These are phyloP conservation scores for Nannochloropsis granulata DNA, from an alignment of 108 stramenopile species.

Conservation along the genomic window DNA sequence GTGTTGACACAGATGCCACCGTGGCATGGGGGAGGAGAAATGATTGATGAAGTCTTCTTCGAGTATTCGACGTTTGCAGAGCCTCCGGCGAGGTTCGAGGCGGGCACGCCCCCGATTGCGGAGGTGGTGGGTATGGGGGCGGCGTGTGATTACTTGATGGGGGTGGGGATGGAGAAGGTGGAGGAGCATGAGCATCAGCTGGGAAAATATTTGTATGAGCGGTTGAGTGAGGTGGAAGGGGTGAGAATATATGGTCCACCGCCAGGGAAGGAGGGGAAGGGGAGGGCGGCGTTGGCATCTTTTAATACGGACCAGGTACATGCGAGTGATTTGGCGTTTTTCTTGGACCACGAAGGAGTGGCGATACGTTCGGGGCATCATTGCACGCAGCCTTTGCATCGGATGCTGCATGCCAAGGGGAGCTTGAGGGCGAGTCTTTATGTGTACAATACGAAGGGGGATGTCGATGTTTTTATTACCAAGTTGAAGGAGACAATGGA, in stretches of 20 bases:
- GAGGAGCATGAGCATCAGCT: constrained; percentile 67
- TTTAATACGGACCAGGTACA: constrained; percentile 70
- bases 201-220: constrained; percentile 52
- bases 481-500: not conserved
- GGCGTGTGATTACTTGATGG: constrained; percentile 63
- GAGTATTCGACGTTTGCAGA: constrained; percentile 62
- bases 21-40: constrained; percentile 82
- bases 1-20: constrained; percentile 70
- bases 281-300: constrained; percentile 64
- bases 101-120: constrained; percentile 87
- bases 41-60: constrained; percentile 81
- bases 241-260: constrained; percentile 50
- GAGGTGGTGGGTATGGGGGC: constrained; percentile 80
- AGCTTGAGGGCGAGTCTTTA: constrained; percentile 33
- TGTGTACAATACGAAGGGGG: constrained; percentile 34
- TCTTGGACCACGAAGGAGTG: constrained; percentile 85
- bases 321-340: constrained; percentile 77
- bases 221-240: constrained; percentile 50
- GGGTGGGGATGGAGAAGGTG: constrained; percentile 66
- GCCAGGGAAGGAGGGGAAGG: constrained; percentile 7
- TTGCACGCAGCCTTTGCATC: constrained; percentile 89
- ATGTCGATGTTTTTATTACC: constrained; percentile 25
- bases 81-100: constrained; percentile 79
- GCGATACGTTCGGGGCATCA: constrained; percentile 92
- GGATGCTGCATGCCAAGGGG: constrained; percentile 60